A percentile compares a stretch with the other conserved stretches of the same genome.
Conservation (phyloP, 2,329 filamentous ascomycete species). For the Paracorniculantispora psalliotae region DNA sequence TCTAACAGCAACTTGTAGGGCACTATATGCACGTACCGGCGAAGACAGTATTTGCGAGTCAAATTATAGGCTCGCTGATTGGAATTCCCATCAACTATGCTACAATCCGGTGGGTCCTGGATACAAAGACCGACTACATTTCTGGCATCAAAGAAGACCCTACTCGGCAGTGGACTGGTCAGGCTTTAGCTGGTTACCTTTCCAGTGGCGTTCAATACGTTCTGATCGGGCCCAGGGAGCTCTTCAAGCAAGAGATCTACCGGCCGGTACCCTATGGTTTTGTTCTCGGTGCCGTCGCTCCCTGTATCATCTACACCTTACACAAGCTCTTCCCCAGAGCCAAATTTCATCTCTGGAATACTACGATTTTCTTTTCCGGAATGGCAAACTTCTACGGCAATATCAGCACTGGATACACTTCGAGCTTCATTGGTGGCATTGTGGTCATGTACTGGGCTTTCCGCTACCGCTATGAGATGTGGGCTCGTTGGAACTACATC, state of each 20-base stretch:
- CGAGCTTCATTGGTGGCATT: constrained; percentile 53
- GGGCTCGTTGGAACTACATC: constrained; percentile 58
- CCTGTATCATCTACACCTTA: constrained; percentile 44
- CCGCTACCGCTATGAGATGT: constrained; percentile 49
- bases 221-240: constrained; percentile 45
- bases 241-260: constrained; percentile 46
- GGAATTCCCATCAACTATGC: constrained; percentile 59
- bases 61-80: constrained; percentile 54
- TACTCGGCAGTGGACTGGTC: constrained; percentile 57
- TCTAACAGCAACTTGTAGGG: constrained; percentile 17
- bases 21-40: constrained; percentile 60
- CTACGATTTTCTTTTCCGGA: constrained; percentile 56
- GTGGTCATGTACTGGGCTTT: constrained; percentile 57
- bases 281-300: constrained; percentile 42
- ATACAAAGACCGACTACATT: constrained; percentile 51
- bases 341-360: constrained; percentile 55
- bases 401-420: constrained; percentile 54
- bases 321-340: constrained; percentile 48
- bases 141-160: constrained; percentile 47
- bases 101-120: constrained; percentile 55
- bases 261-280: constrained; percentile 48
- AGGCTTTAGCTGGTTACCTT: constrained; percentile 44
- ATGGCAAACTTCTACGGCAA: constrained; percentile 56
- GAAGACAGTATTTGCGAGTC: constrained; percentile 54
- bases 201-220: constrained; percentile 57